Evolutionary conservation across 371 early-diverging fungal genomes (phyloP).

Genomic region (Mucor lusitanicus): DNA sequence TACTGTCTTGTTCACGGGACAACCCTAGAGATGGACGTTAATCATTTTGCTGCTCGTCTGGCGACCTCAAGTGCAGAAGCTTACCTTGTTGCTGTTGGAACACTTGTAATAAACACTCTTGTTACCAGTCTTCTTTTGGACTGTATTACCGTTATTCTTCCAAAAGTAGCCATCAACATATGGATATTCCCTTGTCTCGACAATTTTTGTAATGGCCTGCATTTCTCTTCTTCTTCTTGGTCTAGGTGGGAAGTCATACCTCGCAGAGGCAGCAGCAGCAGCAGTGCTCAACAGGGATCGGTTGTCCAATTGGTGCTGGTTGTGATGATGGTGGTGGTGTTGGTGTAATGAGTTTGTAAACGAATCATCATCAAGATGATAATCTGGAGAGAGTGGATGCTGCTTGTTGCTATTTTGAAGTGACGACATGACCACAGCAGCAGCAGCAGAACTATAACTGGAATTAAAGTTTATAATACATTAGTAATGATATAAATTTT

Average conservation of each 20-base stretch:
- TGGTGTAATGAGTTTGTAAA: conserved; percentile 9
- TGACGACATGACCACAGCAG: conserved; percentile 22
- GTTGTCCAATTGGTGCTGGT: conserved; percentile 4
- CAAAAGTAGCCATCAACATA: conserved; percentile 53
- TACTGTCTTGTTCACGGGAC: conserved; percentile 68
- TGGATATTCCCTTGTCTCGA: conserved; percentile 55
- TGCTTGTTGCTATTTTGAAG: conserved; percentile 19
- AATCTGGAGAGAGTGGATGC: conserved; percentile 19
- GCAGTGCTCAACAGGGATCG: conserved; percentile 1
- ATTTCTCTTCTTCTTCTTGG: conserved; percentile 51
- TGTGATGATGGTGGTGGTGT: background rate
- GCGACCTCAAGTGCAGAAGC: background rate
- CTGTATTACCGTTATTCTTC: conserved; percentile 63
- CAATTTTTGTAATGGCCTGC: conserved; percentile 60
- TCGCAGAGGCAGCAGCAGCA: background rate
- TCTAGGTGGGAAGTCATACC: conserved; percentile 19
- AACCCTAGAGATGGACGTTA: conserved; percentile 30
- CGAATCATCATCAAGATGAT: conserved; percentile 17
- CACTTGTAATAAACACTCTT: conserved; percentile 62
- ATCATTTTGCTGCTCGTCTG: background rate
- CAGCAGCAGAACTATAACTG: conserved; percentile 15
- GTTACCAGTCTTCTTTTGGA: conserved; percentile 57
- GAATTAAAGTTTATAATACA: conserved; percentile 10
- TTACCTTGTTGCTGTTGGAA: conserved; percentile 45
- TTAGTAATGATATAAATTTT: background rate